Evolutionary conservation across 106 monocot species (phyloP).

Genomic region (Iris macrosiphon): DNA sequence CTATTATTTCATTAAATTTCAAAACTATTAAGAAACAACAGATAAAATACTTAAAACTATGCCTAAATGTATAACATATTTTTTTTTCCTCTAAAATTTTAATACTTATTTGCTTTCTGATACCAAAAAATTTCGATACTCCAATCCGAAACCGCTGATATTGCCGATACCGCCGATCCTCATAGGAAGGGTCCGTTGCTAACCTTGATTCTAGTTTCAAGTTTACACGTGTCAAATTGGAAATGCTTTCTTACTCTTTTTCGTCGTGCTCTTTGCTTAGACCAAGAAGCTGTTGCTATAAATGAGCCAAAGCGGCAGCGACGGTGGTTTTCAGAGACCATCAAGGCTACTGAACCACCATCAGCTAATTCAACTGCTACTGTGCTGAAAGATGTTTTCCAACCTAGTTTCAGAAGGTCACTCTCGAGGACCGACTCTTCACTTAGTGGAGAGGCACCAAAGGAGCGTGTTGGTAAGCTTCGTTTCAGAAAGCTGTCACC

Average conservation of each 20-base stretch:
- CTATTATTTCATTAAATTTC: no score
- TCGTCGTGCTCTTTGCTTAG: conserved; percentile 14
- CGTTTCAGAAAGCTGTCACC: no score
- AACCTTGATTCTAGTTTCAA: not conserved
- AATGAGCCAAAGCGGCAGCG: conserved; percentile 69
- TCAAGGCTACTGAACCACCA: conserved; percentile 46
- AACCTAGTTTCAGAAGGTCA: conserved; percentile 23
- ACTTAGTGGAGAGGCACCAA: conserved; percentile 46
- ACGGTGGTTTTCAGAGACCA: conserved; percentile 56
- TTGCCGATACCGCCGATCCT: no score
- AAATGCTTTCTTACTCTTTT: not conserved
- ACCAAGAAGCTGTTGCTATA: conserved; percentile 14
- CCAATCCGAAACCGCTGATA: no score
- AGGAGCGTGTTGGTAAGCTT: conserved; percentile 66
- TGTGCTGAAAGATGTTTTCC: conserved; percentile 29
- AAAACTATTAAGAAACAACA: no score
- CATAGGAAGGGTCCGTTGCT: no score
- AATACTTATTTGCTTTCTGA: no score
- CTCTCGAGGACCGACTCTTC: conserved; percentile 48
- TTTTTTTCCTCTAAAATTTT: no score
- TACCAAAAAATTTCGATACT: no score
- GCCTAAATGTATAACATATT: no score
- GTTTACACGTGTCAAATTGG: not conserved
- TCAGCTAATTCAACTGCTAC: conserved; percentile 21
- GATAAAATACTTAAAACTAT: no score